A percentile compares a stretch with the other conserved stretches of the same genome.
phyloP scores from a whole-genome alignment of 352 stramenopile genomes.

The Globisporangium rhizosaccharum region DNA sequence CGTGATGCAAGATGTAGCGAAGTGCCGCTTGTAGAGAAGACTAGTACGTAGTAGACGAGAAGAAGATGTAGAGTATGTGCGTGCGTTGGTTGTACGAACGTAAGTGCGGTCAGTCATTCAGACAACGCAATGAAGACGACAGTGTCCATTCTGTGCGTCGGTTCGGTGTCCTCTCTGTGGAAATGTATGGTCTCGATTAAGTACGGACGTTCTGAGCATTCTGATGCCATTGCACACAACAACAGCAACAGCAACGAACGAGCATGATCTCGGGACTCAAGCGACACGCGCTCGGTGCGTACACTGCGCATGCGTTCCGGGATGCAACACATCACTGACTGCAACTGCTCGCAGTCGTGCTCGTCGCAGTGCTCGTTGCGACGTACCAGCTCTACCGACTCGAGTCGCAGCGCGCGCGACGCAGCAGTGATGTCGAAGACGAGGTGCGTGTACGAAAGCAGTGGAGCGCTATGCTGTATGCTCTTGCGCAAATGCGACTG shows the following conservation, averaged over 20 bases:
- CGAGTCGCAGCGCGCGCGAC: slow-evolving; percentile 33
- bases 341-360: slow-evolving; percentile 29
- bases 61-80: background rate
- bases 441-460: slow-evolving; percentile 19
- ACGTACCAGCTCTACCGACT: slow-evolving; percentile 57
- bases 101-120: too few relatives aligned
- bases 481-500: too few relatives aligned
- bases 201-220: too few relatives aligned
- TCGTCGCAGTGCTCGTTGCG: slow-evolving; percentile 49
- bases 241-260: background rate
- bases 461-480: background rate
- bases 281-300: slow-evolving; percentile 37
- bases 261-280: slow-evolving; percentile 10
- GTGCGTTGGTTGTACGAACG: too few relatives aligned
- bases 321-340: background rate
- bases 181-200: too few relatives aligned
- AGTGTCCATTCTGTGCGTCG: too few relatives aligned
- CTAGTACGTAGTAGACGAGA: background rate
- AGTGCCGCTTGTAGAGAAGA: background rate
- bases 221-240: too few relatives aligned
- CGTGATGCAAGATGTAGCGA: slow-evolving; percentile 6
- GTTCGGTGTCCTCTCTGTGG: too few relatives aligned
- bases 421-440: slow-evolving; percentile 25
- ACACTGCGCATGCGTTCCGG: too few relatives aligned
- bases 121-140: too few relatives aligned